Evolutionary conservation across 169 alveolate species (phyloP).

Genomic region (Cryptosporidium baileyi): DNA sequence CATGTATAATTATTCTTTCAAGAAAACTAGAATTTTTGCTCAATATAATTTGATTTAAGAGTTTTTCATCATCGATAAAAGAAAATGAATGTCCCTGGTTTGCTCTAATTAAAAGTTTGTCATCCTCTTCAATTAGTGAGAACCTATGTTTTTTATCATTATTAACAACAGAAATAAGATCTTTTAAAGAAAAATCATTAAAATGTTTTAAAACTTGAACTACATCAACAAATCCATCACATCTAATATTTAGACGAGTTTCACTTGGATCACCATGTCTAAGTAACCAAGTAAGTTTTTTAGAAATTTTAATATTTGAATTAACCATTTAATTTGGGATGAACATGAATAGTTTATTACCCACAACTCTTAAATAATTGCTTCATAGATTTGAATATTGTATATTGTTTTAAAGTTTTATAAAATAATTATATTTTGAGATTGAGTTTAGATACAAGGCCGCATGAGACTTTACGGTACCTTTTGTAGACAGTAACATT

Average conservation of each 20-base stretch:
- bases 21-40: neutral
- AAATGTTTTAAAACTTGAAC: neutral
- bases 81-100: conserved; percentile 66
- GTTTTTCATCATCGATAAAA: conserved; percentile 19
- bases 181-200: neutral
- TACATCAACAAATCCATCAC: conserved; percentile 43
- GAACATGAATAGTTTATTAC: no score
- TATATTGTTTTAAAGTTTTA: no score
- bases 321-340: neutral
- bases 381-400: no score
- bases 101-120: conserved; percentile 6
- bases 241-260: conserved; percentile 13
- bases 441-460: no score
- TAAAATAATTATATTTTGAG: no score
- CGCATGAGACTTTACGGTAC: no score
- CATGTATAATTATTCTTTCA: conserved; percentile 42
- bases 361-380: no score
- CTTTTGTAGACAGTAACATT: no score
- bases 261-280: conserved; percentile 60
- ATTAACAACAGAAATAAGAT: neutral
- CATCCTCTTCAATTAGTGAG: neutral
- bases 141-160: conserved; percentile 24
- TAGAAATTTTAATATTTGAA: conserved; percentile 12
- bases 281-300: conserved; percentile 41
- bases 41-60: neutral